These are phyloP conservation scores for Ogataea polymorpha DNA, from an alignment of 805 yeast genomes.

Conservation along the genomic window DNA sequence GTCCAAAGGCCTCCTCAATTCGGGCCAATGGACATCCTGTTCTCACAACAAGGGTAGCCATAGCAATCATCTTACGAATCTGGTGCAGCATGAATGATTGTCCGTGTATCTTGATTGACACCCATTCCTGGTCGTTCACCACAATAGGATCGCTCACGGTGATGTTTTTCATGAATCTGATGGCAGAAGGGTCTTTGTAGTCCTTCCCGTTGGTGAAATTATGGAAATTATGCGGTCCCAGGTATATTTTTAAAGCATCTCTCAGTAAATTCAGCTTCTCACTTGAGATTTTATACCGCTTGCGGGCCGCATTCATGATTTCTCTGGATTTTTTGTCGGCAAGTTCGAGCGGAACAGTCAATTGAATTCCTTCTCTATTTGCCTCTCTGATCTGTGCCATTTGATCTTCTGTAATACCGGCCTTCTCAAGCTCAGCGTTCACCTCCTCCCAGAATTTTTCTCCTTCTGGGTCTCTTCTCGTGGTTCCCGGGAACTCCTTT, in stretches of 20 bases:
- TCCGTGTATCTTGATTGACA: slow-evolving; percentile 93
- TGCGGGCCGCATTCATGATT: slow-evolving; percentile 64
- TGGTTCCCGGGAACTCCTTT: slow-evolving; percentile 52
- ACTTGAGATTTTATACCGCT: slow-evolving; percentile 61
- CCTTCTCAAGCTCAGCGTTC: slow-evolving; percentile 33
- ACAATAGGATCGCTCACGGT: slow-evolving; percentile 85
- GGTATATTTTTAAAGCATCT: slow-evolving; percentile 65
- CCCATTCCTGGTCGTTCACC: slow-evolving; percentile 94
- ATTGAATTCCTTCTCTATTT: slow-evolving; percentile 33
- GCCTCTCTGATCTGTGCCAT: slow-evolving; percentile 36
- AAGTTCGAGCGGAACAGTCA: slow-evolving; percentile 35
- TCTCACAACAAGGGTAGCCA: slow-evolving; percentile 84
- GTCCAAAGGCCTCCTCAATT: slow-evolving; percentile 72
- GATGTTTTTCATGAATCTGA: slow-evolving; percentile 75
- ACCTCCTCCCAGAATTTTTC: slow-evolving; percentile 67
- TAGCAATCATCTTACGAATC: slow-evolving; percentile 95
- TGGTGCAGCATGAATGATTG: slow-evolving; percentile 98
- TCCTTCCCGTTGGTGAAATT: slow-evolving; percentile 46
- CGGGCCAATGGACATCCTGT: slow-evolving; percentile 80
- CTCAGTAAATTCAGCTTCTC: slow-evolving; percentile 64
- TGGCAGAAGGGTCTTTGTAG: slow-evolving; percentile 82
- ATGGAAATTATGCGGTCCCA: slow-evolving; percentile 85
- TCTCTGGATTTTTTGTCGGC: slow-evolving; percentile 48
- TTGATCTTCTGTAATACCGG: slow-evolving; percentile 41
- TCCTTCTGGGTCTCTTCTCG: slow-evolving; percentile 66